Evolutionary conservation across 345 rosid species (phyloP).

Genomic region (Heritiera littoralis): DNA sequence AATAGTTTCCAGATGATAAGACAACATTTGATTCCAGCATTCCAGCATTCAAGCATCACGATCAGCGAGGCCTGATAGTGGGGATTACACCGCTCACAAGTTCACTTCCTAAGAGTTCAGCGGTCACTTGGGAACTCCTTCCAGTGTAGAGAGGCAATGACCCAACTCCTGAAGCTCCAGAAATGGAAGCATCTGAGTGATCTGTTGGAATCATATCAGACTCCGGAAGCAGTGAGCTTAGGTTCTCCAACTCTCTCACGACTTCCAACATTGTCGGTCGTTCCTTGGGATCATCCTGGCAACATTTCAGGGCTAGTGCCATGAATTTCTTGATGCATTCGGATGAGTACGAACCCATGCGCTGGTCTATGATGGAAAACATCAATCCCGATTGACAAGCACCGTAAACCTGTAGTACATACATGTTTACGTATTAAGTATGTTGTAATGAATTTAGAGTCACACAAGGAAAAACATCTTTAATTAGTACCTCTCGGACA

Average conservation of each 20-base stretch:
- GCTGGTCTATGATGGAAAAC: constrained; percentile 44
- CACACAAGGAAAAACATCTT: neutral
- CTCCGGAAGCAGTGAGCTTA: constrained; percentile 32
- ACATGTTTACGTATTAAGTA: neutral
- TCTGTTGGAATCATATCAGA: constrained; percentile 16
- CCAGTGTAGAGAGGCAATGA: neutral
- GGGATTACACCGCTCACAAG: constrained; percentile 55
- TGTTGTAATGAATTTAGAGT: neutral
- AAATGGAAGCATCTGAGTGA: constrained; percentile 20
- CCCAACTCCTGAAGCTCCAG: constrained; percentile 18
- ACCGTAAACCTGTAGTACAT: constrained; percentile 30
- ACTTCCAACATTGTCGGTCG: constrained; percentile 49
- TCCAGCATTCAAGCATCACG: neutral
- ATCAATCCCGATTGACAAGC: constrained; percentile 43
- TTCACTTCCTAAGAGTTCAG: constrained; percentile 31
- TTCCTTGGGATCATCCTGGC: constrained; percentile 32
- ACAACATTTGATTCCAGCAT: neutral
- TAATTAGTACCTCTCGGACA: constrained; percentile 42
- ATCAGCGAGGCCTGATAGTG: constrained; percentile 47
- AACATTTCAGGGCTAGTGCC: constrained; percentile 48
- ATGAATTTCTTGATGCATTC: constrained; percentile 42
- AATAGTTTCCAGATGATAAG: neutral
- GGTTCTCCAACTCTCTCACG: constrained; percentile 52
- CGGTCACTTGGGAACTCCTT: constrained; percentile 17
- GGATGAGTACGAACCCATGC: constrained; percentile 41